Conservation (phyloP, 2,329 filamentous ascomycete species). For the Cytospora mali region DNA sequence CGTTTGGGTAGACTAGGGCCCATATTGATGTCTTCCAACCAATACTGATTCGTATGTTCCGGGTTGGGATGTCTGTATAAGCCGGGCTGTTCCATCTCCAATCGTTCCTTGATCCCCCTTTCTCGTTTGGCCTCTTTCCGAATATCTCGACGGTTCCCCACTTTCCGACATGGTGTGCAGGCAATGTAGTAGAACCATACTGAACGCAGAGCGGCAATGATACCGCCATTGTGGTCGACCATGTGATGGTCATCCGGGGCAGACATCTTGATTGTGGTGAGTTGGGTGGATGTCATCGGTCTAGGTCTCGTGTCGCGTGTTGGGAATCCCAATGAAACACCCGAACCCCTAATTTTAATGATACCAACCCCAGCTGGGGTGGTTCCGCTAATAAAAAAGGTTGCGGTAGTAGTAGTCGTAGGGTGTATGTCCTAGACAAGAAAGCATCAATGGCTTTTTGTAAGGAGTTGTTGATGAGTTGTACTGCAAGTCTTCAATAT, state of each 20-base stretch:
- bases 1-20: constrained; percentile 75
- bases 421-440: neutral
- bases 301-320: constrained; percentile 18
- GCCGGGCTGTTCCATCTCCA: constrained; percentile 70
- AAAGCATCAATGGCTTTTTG: constrained; percentile 13
- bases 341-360: constrained; percentile 1
- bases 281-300: constrained; percentile 1
- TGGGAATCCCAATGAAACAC: constrained; percentile 5
- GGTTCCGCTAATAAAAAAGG: constrained; percentile 14
- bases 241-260: constrained; percentile 22
- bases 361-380: constrained; percentile 23
- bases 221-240: constrained; percentile 27
- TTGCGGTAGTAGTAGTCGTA: constrained; percentile 12
- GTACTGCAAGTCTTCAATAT: constrained; percentile 8
- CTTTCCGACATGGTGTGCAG: constrained; percentile 76
- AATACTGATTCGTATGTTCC: constrained; percentile 85
- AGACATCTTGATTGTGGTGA: constrained; percentile 21
- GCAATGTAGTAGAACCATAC: constrained; percentile 77
- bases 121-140: constrained; percentile 71
- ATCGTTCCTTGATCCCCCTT: constrained; percentile 64
- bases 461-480: constrained; percentile 11
- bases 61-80: constrained; percentile 79
- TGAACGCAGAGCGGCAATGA: constrained; percentile 68
- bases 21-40: constrained; percentile 82
- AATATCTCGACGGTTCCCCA: constrained; percentile 69